Base-by-base conservation (phyloP, 148 eudicot genomes). In the Fagopyrum homotropicum region DNA sequence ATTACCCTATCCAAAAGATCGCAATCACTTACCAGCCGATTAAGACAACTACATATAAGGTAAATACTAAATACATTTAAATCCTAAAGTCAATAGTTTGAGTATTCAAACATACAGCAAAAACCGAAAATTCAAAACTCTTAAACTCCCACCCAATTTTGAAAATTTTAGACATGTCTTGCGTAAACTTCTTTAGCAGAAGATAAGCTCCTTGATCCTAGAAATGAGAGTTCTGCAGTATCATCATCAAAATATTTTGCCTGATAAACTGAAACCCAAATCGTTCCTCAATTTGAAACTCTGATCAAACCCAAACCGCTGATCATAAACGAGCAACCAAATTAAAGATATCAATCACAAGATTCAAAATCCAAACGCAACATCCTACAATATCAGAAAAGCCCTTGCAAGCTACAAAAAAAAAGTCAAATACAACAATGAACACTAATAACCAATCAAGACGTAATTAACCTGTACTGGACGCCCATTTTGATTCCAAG, bases 401-500 rank as follows among this genome's bases (percentile, higher is more conserved):
- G 8, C 9, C 6, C 64, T 19, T 6, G 40, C 40, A 35, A 35
- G 40, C 40, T 35, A 59, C 6, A 6, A 5, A 56, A 56, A 29
- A 61, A 61, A 66, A 43, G 46, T 40, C 46, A 40, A 66, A 40
- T 7, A 64, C 30, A 63, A 19, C 45, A 7, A 63, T 45, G 45
- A 35, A 64, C 1, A 16, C 17, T 12, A 12, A 64, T 4, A 56
- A 56, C 7, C 17, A 35, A 35, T 35, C 40, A 35, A 12, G 4
- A 5, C 4, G 4, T n/a, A 30, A 35, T n/a, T 47, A 8, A 90
- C 98, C 97, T 93, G 82, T 88, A 93, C 63, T 93, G 98, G 1
- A 93, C 98, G 16, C 95, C 97, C 84, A 91, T 78, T 78, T 91
- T 93, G 72, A 89, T 87, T 26, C 98, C 98, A 73, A 93, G 86